Conservation (phyloP, 805 yeast species). For the Saturnispora hagleri region DNA sequence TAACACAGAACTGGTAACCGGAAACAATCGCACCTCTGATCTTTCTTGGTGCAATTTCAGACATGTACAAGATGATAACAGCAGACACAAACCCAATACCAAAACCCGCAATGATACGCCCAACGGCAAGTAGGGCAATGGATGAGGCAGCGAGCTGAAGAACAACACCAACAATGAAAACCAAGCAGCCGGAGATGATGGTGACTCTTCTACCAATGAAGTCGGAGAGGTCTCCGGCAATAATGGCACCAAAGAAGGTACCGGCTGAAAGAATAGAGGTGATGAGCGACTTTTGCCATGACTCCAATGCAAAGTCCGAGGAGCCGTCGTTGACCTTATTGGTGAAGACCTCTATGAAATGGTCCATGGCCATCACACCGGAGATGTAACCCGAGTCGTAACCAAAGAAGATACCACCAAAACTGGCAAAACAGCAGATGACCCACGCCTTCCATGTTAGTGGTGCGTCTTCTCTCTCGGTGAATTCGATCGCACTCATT, state of each 20-base stretch:
- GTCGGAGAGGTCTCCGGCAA: constrained; percentile 46
- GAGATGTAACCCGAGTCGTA: constrained; percentile 63
- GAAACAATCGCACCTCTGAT: constrained; percentile 72
- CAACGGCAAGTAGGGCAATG: constrained; percentile 47
- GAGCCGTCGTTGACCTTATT: constrained; percentile 25
- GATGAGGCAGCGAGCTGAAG: constrained; percentile 40
- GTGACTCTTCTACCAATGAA: constrained; percentile 40
- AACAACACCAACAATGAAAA: constrained; percentile 41
- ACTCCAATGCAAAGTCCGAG: constrained; percentile 16
- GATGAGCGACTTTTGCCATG: constrained; percentile 36
- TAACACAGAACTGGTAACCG: constrained; percentile 54
- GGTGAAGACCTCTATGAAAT: constrained; percentile 27
- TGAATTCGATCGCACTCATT: not conserved
- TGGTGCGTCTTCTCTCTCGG: constrained; percentile 28
- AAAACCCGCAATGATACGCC: constrained; percentile 64
- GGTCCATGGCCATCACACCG: constrained; percentile 58
- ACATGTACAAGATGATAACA: constrained; percentile 68
- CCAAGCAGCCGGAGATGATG: constrained; percentile 33
- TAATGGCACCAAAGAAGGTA: constrained; percentile 58
- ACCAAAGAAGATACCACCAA: constrained; percentile 60
- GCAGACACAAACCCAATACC: constrained; percentile 77
- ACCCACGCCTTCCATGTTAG: constrained; percentile 28
- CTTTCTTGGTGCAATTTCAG: constrained; percentile 71
- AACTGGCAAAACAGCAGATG: constrained; percentile 50
- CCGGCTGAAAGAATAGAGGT: constrained; percentile 72